These are phyloP conservation scores for Thalassiosira ordinaria DNA, from an alignment of 352 stramenopile genomes.

Conservation along the genomic window DNA sequence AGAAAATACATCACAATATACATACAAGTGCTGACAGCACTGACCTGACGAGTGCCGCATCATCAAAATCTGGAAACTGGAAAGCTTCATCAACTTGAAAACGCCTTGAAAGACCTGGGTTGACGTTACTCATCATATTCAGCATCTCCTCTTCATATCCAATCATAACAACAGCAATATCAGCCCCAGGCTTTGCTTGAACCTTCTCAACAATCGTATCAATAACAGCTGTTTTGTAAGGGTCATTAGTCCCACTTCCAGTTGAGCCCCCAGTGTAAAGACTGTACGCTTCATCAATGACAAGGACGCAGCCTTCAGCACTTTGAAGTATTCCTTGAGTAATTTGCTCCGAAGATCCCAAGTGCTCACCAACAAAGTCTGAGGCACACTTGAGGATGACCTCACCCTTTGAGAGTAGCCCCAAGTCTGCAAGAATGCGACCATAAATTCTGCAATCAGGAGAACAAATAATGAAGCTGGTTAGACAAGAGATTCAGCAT, in stretches of 20 bases:
- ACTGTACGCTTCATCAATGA: slow-evolving; percentile 94
- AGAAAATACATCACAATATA: too few relatives aligned
- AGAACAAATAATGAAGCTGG: not conserved
- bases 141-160: slow-evolving; percentile 91
- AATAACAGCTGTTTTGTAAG: slow-evolving; percentile 71
- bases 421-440: slow-evolving; percentile 87
- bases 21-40: too few relatives aligned
- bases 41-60: slow-evolving; percentile 64
- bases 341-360: slow-evolving; percentile 90
- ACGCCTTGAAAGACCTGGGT: slow-evolving; percentile 88
- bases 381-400: slow-evolving; percentile 89
- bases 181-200: slow-evolving; percentile 89
- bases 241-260: slow-evolving; percentile 29
- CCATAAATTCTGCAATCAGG: slow-evolving; percentile 76
- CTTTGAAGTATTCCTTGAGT: slow-evolving; percentile 88
- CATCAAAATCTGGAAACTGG: slow-evolving; percentile 91
- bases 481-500: slow-evolving; percentile 1
- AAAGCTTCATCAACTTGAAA: slow-evolving; percentile 91
- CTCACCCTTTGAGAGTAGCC: slow-evolving; percentile 90
- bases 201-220: slow-evolving; percentile 92
- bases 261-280: slow-evolving; percentile 70
- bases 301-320: slow-evolving; percentile 89
- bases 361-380: slow-evolving; percentile 88
- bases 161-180: slow-evolving; percentile 90
- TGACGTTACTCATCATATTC: slow-evolving; percentile 90